phyloP scores from a whole-genome alignment of 495 filamentous ascomycete species.

The Aspergillus panamensis region DNA sequence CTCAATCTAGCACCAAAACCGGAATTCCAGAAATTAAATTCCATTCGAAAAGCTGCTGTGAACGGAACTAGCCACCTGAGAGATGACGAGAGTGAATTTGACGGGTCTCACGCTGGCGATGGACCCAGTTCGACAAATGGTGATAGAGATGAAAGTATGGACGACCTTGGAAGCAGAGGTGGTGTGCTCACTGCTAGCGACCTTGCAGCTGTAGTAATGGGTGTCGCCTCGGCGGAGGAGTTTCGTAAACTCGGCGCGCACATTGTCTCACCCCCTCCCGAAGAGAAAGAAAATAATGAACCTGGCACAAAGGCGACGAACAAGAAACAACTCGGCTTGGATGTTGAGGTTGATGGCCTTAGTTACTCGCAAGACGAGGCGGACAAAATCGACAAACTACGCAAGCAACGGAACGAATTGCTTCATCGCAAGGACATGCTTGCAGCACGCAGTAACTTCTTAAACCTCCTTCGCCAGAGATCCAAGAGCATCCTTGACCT shows the following conservation, averaged over 20 bases:
- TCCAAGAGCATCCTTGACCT: slow-evolving; percentile 44
- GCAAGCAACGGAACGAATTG: slow-evolving; percentile 35
- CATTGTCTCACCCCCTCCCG: slow-evolving; percentile 40
- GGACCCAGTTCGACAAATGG: slow-evolving; percentile 13
- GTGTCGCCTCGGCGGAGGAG: slow-evolving; percentile 45
- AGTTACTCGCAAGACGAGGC: slow-evolving; percentile 43
- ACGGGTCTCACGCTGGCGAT: slow-evolving; percentile 14
- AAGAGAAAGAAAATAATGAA: slow-evolving; percentile 22
- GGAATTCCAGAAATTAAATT: slow-evolving; percentile 13
- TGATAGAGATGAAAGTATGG: slow-evolving; percentile 31
- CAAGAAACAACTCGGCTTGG: slow-evolving; percentile 67
- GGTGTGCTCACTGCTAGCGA: slow-evolving; percentile 56
- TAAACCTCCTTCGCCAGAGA: slow-evolving; percentile 42
- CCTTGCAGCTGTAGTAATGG: slow-evolving; percentile 51
- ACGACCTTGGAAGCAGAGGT: slow-evolving; percentile 52
- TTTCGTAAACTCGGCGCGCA: slow-evolving; percentile 57
- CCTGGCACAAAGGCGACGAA: slow-evolving; percentile 50
- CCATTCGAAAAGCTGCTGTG: slow-evolving; percentile 11
- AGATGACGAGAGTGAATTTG: slow-evolving; percentile 15
- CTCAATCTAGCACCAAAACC: slow-evolving; percentile 24
- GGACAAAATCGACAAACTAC: slow-evolving; percentile 41
- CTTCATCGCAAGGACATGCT: slow-evolving; percentile 44
- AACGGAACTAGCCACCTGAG: slow-evolving; percentile 2
- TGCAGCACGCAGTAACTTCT: slow-evolving; percentile 40
- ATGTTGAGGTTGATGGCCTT: slow-evolving; percentile 29